These are phyloP conservation scores for Colletotrichum sidae DNA, from an alignment of 2,329 filamentous ascomycete genomes.

Conservation along the genomic window DNA sequence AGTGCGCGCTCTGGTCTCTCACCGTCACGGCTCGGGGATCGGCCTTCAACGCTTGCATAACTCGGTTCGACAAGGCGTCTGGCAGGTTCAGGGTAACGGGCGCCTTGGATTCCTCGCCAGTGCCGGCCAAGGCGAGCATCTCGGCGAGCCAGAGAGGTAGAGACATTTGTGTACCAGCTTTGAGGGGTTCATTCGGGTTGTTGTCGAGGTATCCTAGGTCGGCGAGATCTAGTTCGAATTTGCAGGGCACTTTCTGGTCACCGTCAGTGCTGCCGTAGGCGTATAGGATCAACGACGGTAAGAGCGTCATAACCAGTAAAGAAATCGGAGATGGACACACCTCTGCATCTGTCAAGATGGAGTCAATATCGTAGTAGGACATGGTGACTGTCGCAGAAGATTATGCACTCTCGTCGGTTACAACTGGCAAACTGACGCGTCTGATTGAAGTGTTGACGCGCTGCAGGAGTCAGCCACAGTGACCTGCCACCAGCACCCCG, in stretches of 20 bases:
- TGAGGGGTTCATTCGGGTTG: slow-evolving; percentile 77
- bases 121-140: slow-evolving; percentile 82
- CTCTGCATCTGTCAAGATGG: slow-evolving; percentile 87
- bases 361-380: slow-evolving; percentile 88
- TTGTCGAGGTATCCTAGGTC: slow-evolving; percentile 91
- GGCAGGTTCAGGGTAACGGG: slow-evolving; percentile 87
- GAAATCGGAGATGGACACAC: slow-evolving; percentile 52
- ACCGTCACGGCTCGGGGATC: slow-evolving; percentile 88
- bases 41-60: slow-evolving; percentile 90
- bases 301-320: neutral
- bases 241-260: slow-evolving; percentile 89
- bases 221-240: slow-evolving; percentile 90
- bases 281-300: too few species aligned
- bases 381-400: slow-evolving; percentile 42
- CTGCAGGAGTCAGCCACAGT: neutral
- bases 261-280: neutral
- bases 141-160: slow-evolving; percentile 95
- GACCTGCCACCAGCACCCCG: slow-evolving; percentile 3
- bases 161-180: slow-evolving; percentile 81
- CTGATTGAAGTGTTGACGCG: slow-evolving; percentile 15
- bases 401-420: neutral
- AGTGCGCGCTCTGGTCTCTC: slow-evolving; percentile 84
- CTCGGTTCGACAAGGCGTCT: slow-evolving; percentile 78
- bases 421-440: slow-evolving; percentile 16
- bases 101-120: slow-evolving; percentile 59